These are phyloP conservation scores for Paramecium pentaurelia DNA, from an alignment of 73 alveolate genomes.

Conservation along the genomic window DNA sequence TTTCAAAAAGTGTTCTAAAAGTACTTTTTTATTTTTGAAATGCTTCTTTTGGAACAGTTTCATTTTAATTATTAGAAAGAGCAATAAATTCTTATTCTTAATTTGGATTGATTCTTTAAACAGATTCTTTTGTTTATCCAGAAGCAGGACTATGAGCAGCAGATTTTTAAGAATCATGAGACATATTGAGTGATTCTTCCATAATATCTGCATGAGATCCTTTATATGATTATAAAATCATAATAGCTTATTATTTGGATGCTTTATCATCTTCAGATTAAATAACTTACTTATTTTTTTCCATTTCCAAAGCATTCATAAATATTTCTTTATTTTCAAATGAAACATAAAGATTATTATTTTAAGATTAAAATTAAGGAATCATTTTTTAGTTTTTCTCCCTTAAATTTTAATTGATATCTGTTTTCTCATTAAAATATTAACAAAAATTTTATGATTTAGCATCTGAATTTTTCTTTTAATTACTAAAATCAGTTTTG, in stretches of 20 bases:
- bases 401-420: not conserved
- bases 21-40: constrained; percentile 17
- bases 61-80: not conserved
- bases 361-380: not conserved
- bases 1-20: constrained; percentile 15
- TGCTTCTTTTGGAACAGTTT: constrained; percentile 26
- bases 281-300: not conserved
- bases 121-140: constrained; percentile 26
- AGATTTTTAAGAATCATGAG: not conserved
- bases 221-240: constrained; percentile 8
- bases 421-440: not conserved
- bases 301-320: constrained; percentile 39
- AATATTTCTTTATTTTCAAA: constrained; percentile 49
- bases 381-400: not conserved
- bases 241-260: not conserved
- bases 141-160: constrained; percentile 50
- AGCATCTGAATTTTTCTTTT: not conserved
- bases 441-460: not conserved
- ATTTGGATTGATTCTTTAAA: constrained; percentile 1
- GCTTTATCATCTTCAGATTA: not conserved
- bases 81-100: not conserved
- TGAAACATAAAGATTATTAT: constrained; percentile 42
- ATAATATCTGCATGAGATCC: constrained; percentile 41
- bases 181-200: not conserved
- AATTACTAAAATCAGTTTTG: constrained; percentile 1